Percentiles rank a stretch among this genome's conserved stretches.
These are phyloP conservation scores for Mimosa pudica DNA, from an alignment of 306 rosid genomes.

Conservation along the genomic window DNA sequence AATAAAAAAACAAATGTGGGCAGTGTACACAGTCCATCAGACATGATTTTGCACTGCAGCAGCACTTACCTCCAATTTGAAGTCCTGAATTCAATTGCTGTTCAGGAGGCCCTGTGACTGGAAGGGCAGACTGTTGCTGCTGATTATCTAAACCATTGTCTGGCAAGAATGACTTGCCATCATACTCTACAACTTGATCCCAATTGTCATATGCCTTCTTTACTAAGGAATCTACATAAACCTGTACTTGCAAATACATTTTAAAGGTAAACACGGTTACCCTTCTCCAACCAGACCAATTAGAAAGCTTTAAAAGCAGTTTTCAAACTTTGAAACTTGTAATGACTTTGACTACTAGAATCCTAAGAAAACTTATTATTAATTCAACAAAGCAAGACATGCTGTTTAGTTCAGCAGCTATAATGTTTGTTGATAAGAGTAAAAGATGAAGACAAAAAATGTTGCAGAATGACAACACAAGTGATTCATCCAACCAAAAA, in stretches of 20 bases:
- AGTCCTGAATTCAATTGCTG: slow-evolving; percentile 61
- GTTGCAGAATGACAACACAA: slow-evolving; percentile 29
- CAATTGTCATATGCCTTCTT: slow-evolving; percentile 96
- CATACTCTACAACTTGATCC: slow-evolving; percentile 88
- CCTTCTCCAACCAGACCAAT: slow-evolving; percentile 17
- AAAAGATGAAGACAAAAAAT: slow-evolving; percentile 14
- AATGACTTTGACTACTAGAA: slow-evolving; percentile 24
- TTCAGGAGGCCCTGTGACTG: slow-evolving; percentile 56
- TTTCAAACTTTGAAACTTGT: slow-evolving; percentile 23
- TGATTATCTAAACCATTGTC: slow-evolving; percentile 57
- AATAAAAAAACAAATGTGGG: not conserved
- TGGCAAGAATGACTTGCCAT: slow-evolving; percentile 79
- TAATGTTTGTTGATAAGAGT: slow-evolving; percentile 2
- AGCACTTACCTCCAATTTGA: slow-evolving; percentile 60
- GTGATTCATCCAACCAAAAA: slow-evolving; percentile 12
- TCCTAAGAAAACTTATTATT: slow-evolving; percentile 17
- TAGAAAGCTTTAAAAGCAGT: slow-evolving; percentile 24
- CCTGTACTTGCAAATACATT: slow-evolving; percentile 57
- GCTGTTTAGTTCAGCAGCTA: slow-evolving; percentile 1
- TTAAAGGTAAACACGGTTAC: slow-evolving; percentile 30
- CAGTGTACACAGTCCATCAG: slow-evolving; percentile 8
- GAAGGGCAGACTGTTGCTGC: slow-evolving; percentile 45
- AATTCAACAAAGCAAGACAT: slow-evolving; percentile 9
- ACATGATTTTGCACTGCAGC: slow-evolving; percentile 26
- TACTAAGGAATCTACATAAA: slow-evolving; percentile 85